A percentile compares a stretch with the other conserved stretches of the same genome.
phyloP scores from a whole-genome alignment of 2,329 filamentous ascomycete genomes.

The Arthrobotrys entomopaga region DNA sequence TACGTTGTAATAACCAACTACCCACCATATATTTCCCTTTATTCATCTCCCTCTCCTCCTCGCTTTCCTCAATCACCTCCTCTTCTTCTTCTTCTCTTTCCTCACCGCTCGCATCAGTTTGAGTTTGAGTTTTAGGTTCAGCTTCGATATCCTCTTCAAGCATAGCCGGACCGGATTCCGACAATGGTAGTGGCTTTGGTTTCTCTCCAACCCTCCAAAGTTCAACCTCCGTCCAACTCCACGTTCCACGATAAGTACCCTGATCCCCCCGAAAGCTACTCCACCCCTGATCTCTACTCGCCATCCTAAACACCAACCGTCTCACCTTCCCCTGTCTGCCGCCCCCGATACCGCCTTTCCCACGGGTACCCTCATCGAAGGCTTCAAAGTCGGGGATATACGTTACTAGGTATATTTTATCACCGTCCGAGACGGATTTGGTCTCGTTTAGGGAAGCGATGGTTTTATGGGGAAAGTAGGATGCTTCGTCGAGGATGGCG shows the following conservation, averaged over 20 bases:
- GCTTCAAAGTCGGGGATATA: constrained; percentile 35
- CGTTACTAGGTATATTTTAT: constrained; percentile 32
- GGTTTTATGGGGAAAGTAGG: constrained; percentile 25
- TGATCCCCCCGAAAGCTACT: constrained; percentile 11
- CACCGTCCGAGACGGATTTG: constrained; percentile 7
- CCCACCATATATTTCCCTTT: constrained; percentile 23
- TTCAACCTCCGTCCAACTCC: constrained; percentile 50
- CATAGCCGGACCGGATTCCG: neutral
- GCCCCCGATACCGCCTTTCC: constrained; percentile 25
- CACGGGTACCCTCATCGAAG: constrained; percentile 26
- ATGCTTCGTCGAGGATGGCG: constrained; percentile 39
- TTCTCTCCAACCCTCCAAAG: constrained; percentile 20
- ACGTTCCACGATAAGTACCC: constrained; percentile 16
- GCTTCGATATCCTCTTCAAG: neutral
- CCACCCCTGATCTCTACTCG: constrained; percentile 46
- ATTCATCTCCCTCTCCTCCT: constrained; percentile 6
- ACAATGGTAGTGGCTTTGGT: neutral
- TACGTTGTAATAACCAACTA: constrained; percentile 28
- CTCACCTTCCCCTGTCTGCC: constrained; percentile 36
- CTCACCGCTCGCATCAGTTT: neutral
- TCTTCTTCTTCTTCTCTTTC: constrained; percentile 7
- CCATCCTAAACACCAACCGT: constrained; percentile 31
- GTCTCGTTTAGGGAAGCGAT: neutral
- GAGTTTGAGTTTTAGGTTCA: neutral
- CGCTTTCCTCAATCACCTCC: neutral